Percentiles rank a stretch among this genome's conserved stretches.
Evolutionary conservation across 768 basidiomycete species (phyloP).

Genomic region (Gyrodon lividus): DNA sequence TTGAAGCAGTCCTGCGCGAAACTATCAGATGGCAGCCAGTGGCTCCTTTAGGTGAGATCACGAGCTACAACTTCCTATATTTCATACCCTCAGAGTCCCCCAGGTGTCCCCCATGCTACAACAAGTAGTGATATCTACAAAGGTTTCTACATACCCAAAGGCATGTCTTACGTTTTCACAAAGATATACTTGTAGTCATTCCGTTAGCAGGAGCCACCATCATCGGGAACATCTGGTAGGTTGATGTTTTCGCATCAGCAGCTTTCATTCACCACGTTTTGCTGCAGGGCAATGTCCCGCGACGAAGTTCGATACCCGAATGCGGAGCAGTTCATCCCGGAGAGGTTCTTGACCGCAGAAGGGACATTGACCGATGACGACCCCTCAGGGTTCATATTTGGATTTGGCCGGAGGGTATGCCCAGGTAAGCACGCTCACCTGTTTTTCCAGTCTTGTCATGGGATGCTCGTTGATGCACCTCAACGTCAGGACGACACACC

Average conservation of each 20-base stretch:
- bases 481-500: not conserved
- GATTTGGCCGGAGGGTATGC: not conserved
- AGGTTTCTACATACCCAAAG: slow-evolving; percentile 20
- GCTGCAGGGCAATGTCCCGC: slow-evolving; percentile 8
- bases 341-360: slow-evolving; percentile 10
- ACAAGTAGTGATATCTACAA: slow-evolving; percentile 10
- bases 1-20: slow-evolving; percentile 9
- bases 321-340: slow-evolving; percentile 10
- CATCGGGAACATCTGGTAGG: slow-evolving; percentile 9
- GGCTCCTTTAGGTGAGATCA: not conserved
- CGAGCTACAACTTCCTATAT: too few species aligned
- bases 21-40: slow-evolving; percentile 3
- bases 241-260: not conserved
- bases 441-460: too few species aligned
- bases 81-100: too few species aligned
- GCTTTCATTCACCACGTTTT: not conserved
- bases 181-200: not conserved
- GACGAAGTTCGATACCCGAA: slow-evolving; percentile 13
- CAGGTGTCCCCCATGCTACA: slow-evolving; percentile 8
- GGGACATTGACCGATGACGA: slow-evolving; percentile 11
- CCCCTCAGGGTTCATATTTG: slow-evolving; percentile 7
- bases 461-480: too few species aligned
- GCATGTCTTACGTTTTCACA: not conserved
- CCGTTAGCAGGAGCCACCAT: slow-evolving; percentile 4
- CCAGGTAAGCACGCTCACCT: too few species aligned